A percentile compares a stretch with the other conserved stretches of the same genome.
phyloP scores from a whole-genome alignment of 768 basidiomycete species.

The Trametes cubensis region DNA sequence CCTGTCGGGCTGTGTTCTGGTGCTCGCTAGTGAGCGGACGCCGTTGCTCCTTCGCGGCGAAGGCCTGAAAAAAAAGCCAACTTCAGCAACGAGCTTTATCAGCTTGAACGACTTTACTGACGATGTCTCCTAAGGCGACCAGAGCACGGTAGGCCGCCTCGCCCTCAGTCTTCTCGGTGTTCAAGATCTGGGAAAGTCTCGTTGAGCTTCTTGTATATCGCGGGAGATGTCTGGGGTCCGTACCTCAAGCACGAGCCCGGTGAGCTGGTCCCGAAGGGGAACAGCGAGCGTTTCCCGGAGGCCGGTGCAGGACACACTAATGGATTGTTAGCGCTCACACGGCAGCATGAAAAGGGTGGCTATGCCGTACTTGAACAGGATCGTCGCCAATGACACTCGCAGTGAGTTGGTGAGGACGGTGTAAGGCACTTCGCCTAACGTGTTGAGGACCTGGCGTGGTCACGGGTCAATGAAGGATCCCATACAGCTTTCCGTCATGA shows the following conservation, averaged over 20 bases:
- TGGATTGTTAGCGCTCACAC: constrained; percentile 13
- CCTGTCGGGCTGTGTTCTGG: constrained; percentile 43
- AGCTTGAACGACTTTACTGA: constrained; percentile 30
- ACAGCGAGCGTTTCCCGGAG: constrained; percentile 46
- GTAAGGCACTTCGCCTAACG: constrained; percentile 54
- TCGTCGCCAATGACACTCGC: constrained; percentile 76
- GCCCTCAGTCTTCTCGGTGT: constrained; percentile 56
- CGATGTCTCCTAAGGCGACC: constrained; percentile 75
- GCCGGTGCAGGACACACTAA: constrained; percentile 67
- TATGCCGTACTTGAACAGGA: constrained; percentile 81
- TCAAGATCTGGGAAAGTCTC: constrained; percentile 40
- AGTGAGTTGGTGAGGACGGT: constrained; percentile 65
- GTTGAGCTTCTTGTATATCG: background rate
- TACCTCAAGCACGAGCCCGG: constrained; percentile 45
- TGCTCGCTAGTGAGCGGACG: constrained; percentile 44
- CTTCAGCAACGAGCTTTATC: background rate
- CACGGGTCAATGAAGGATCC: background rate
- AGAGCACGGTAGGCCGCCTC: constrained; percentile 73
- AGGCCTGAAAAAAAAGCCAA: constrained; percentile 42
- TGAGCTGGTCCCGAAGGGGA: constrained; percentile 22
- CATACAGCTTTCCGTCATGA: background rate
- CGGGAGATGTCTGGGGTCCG: constrained; percentile 10
- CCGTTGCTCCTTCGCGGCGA: constrained; percentile 46
- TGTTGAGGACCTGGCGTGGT: constrained; percentile 55
- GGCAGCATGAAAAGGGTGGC: background rate